Base-by-base conservation (phyloP, 192 early-diverging fungal genomes). In the Coemansia sp. region DNA sequence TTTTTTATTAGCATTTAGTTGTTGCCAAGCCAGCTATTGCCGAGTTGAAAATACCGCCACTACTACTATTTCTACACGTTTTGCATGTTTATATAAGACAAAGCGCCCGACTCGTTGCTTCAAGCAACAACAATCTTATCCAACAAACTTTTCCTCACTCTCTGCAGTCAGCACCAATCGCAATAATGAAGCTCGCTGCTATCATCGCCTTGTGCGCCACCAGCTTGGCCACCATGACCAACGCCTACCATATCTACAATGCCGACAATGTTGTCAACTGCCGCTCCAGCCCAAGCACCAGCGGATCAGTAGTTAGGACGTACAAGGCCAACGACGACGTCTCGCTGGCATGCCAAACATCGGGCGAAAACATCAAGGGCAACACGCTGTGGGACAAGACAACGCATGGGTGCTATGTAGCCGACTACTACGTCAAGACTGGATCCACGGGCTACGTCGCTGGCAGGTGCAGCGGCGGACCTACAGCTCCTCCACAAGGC, bases 341-440 rank as follows among this genome's bases (percentile, higher is more conserved):
- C 27, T 58, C 40, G 32, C 57, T 71, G 51, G 43, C 45, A 7
- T 85, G 79, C 71, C 79, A 77, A 43, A 69, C 59, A 5, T 57
- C 65, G 31, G 79, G 75, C 8, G 31, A 65, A 12, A 69, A 29
- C 25, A 46, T 82, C 37, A 36, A 60, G 15, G 79, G 79, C 42
- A 75, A 68, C 22, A 4, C 61, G 4, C 31, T 85, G 15, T 85
- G 79, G 83, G 83, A 68, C 67, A 77, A 78, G 66, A 77, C 78
- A 2, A 37, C 53, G 20, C 68, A 77, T 25, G 75, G 72, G 40
- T 82, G 79, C 79, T 85, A 82, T n/a, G 64, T 80, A 2, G 27
- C 79, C 6, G 83, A 85, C 38, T 77, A 81, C 60, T 85, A 82
- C 39, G 27, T 85, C 27, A 64, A 75, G 32, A 81, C 78, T 10